Evolutionary conservation across 305 asterid genomes (phyloP), one percentile per base, ranked within the genome.

Genomic region (Striga hermonthica): DNA sequence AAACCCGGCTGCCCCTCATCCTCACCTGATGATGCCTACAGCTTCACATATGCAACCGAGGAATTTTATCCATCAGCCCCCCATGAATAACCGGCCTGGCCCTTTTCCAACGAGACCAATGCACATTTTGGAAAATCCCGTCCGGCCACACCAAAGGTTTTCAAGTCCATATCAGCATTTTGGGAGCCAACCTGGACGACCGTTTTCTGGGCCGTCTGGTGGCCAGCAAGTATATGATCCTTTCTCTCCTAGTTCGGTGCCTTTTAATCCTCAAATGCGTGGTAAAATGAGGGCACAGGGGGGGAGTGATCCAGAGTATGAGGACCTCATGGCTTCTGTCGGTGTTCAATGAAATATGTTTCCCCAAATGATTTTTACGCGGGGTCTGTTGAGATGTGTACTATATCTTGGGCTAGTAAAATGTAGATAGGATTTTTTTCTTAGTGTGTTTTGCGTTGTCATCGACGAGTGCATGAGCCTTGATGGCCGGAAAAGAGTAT

Each of bases 311-410:
- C 86, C 95, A 34, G 96, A 87, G 79, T 91, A 87, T 8, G 94
- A 86, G 28, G 95, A 86, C 70, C 77, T 91, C 76, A 86, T 91
- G 94, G 92, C 90, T 41, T 91, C 95, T 16, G 95, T 86, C 10
- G 90, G 96, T 70, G 95, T 87, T 22, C 76, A 88, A 67, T 84
- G 80, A 88, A 22, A 22, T 22, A 22, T 22, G 31, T 22, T 1
- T 22, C 2, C 31, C 31, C 31, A 22, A 22, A 2, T 22, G 31
- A 22, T 22, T 22, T 22, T 22, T 22, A 22, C 1, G 31, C 31
- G 31, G 31, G 1, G 31, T 22, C 2, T 22, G 31, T 22, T 22
- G 31, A 22, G 31, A 2, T 22, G 31, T 22, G 31, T 22, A 22
- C 31, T 22, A 22, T 22, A 22, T 22, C 31, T 22, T 22, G 31